These are phyloP conservation scores for Phytophthora sansomeana DNA, from an alignment of 352 stramenopile species.

Conservation along the genomic window DNA sequence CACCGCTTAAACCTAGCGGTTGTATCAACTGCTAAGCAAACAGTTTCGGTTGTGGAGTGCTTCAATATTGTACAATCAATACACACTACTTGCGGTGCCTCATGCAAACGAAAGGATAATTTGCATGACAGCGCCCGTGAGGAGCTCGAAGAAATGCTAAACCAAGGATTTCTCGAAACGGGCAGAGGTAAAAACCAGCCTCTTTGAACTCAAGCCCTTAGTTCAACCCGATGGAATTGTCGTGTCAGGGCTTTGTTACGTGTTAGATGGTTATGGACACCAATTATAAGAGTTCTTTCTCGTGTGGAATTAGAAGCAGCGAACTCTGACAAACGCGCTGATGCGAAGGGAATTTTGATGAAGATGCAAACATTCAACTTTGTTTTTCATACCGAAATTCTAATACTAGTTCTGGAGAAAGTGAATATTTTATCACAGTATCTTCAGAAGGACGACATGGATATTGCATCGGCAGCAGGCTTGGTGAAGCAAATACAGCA, in stretches of 20 bases:
- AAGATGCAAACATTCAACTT: constrained; percentile 2
- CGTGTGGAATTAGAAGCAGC: not conserved
- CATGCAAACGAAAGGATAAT: not conserved
- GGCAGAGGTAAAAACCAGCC: constrained; percentile 5
- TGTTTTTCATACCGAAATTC: not conserved
- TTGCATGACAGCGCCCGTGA: not conserved
- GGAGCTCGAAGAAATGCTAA: not conserved
- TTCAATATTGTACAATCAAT: not conserved
- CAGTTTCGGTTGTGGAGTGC: not conserved
- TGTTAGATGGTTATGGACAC: constrained; percentile 1
- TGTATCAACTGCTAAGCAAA: not conserved
- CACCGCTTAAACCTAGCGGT: not conserved
- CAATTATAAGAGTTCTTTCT: constrained; percentile 4
- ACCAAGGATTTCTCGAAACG: not conserved
- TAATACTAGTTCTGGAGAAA: not conserved
- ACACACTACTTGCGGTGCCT: not conserved
- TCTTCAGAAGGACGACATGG: not conserved
- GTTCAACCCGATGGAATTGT: constrained; percentile 8
- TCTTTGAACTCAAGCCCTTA: not conserved
- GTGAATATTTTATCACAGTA: not conserved
- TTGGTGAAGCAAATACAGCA: not conserved
- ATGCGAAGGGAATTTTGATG: not conserved
- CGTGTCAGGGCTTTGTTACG: not conserved
- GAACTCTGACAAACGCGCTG: constrained; percentile 13
- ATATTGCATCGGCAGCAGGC: not conserved